Evolutionary conservation across 192 early-diverging fungal species (phyloP), one percentile per base, ranked within the genome.

Genomic region (Backusella tuberculispora): DNA sequence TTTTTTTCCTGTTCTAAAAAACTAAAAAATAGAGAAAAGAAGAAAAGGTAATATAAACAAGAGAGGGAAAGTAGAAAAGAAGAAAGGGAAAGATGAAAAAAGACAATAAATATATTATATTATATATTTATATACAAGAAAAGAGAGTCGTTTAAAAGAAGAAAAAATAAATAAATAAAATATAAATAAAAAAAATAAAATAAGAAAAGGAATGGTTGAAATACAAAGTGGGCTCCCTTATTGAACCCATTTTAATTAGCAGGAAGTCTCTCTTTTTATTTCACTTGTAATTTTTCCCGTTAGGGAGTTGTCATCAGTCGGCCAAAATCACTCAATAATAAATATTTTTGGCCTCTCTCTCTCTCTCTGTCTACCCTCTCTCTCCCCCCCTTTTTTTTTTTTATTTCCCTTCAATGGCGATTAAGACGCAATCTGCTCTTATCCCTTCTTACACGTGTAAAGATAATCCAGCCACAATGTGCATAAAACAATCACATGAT

Each of bases 291-390:
- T 56, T 56, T 46, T 56, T 56, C 53, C 53, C 53, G 53, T 56
- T 56, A 56, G 53, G 53, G 53, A 56, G 53, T 56, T 56, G 53
- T 56, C 53, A 56, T 26, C 53, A 56, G 53, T 56, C 38, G 65
- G 65, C 65, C 40, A 67, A 67, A 67, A 67, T 67, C 65, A 67
- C 65, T 67, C 65, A 56, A 56, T 56, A 56, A 56, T 56, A 56
- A 56, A 56, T 56, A 56, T 26, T 56, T 56, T 26, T 56, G 53
- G 53, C 53, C 53, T 56, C 13, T 24, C 13, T 56, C 17, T 43
- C 42, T 43, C 42, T 43, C 42, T 43, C 8, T 50, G 48, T 8
- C 21, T 56, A 21, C 21, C 24, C 19, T 56, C 24, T 8, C 24
- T 19, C 10, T 12, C 53, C 53, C 53, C 53, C 19, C 9, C 0